phyloP scores from a whole-genome alignment of 2,329 filamentous ascomycete species.

The Atkinsonella hypoxylon region DNA sequence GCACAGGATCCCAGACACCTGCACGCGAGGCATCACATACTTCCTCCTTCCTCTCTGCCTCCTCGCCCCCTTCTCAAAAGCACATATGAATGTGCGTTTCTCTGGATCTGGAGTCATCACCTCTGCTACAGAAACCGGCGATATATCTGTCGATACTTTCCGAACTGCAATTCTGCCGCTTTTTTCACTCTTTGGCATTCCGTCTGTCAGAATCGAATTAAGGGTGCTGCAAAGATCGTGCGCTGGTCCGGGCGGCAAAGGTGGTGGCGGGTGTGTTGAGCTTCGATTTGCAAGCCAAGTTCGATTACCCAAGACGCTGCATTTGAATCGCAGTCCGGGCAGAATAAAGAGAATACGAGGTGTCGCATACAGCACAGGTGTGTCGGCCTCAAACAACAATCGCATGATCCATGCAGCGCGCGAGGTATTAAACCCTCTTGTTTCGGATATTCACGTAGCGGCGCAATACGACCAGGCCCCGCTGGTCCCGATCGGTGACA shows the following conservation, averaged over 20 bases:
- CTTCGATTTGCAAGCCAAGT: constrained; percentile 89
- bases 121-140: constrained; percentile 67
- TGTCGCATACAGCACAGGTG: constrained; percentile 87
- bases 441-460: constrained; percentile 83
- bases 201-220: constrained; percentile 68
- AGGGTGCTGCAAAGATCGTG: constrained; percentile 72
- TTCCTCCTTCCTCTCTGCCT: constrained; percentile 84
- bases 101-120: constrained; percentile 89
- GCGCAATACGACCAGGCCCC: constrained; percentile 62
- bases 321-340: constrained; percentile 70
- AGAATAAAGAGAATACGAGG: constrained; percentile 80
- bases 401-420: constrained; percentile 88
- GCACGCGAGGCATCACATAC: constrained; percentile 75
- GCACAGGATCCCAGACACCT: constrained; percentile 67
- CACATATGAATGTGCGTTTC: constrained; percentile 81
- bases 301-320: constrained; percentile 83
- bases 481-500: constrained; percentile 40
- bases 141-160: constrained; percentile 86
- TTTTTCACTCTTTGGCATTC: constrained; percentile 82
- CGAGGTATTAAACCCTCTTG: constrained; percentile 75
- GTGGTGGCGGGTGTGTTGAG: constrained; percentile 87
- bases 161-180: constrained; percentile 85
- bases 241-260: constrained; percentile 58
- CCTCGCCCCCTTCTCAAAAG: constrained; percentile 85
- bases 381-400: constrained; percentile 84